Evolutionary conservation across 768 basidiomycete species (phyloP), one percentile per base, ranked within the genome.

Genomic region (Boletus vermiculosoides): DNA sequence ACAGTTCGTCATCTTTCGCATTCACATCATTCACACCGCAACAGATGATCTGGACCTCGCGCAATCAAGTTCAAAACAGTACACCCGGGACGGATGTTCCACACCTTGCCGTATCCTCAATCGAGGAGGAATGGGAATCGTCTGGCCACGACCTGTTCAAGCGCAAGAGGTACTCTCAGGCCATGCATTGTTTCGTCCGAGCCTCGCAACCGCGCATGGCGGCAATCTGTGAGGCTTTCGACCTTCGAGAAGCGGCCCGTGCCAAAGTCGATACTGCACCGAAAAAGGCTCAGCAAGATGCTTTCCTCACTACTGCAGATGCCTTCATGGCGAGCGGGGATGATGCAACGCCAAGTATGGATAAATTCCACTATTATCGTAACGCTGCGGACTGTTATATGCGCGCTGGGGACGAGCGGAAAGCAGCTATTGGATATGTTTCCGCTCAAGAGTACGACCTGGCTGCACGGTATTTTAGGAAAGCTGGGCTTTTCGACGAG

Each of bases 21-120:
- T 25, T 34, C 12, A 12, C 1, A 7, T 33, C 28, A 13, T 45
- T 63, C n/a, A 61, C 22, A 8, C 7, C 2, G 9, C 7, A 6
- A 25, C 52, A 88, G 86, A 63, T 72, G 6, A 71, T 84, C 30
- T 87, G 85, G 86, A 74, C 73, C 1, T 69, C 71, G 0, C 73
- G 71, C 25, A 63, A 71, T 52, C 78, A 78, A 28, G 68, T 88
- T 1, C 75, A 82, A 47, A 78, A 76, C 28, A 81, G 78, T 51
- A 75, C 75, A 2, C 79, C 83, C 0, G 78, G 71, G 1, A 75
- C 73, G 0, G 80, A 80, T 40, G 75, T 80, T 36, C 84, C 83
- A 2, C 77, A 73, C 13, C 74, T 88, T 23, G 84, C 84, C 0
- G 79, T 78, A 2, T 73, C 79, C 0, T 88, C 86, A 4, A 77